Evolutionary conservation across 106 monocot genomes (phyloP), one percentile per base, ranked within the genome.

Genomic region (Dendrobium catenatum): DNA sequence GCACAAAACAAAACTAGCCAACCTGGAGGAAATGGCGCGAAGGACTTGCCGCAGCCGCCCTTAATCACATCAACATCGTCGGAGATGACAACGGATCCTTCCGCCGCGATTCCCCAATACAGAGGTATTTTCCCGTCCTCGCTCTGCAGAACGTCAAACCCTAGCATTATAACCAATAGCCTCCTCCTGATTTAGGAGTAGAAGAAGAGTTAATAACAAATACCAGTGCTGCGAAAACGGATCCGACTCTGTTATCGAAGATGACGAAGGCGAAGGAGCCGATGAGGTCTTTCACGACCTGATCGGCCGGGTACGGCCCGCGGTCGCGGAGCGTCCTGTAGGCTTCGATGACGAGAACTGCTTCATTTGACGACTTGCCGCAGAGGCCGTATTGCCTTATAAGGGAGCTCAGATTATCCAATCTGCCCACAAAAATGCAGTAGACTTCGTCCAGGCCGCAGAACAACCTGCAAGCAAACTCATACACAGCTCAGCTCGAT

Each of bases 321-420:
- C 98, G 92, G 81, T 99, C 98, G 27, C 98, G 92, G 9, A 99
- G 93, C 2, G 98, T 95, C 15, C 95, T 83, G 87, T 99, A 99
- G n/a, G 98, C 98, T 83, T 95, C 93, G 78, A 95, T 93, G 18
- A 94, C 88, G 1, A 99, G 88, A 56, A 91, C 42, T 31, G 95
- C 95, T 83, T 99, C 99, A 76, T 95, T 82, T 78, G 88, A 87
- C 10, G 83, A 73, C 72, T 81, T 84, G 70, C 82, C 26, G 72
- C 84, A 86, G 59, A 99, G 91, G 4, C 99, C 99, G 81, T 95
- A 99, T 80, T 93, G 89, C 85, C 85, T 82, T 37, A 95, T 84
- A n/a, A 93, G 89, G 19, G 89, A 68, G 90, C 95, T 87, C 42
- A 99, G 91, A 77, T 99, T 99, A 79, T 86, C 76, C 11, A 95